Conservation (phyloP, 2,329 filamentous ascomycete genomes). For the Claviceps cyperi region DNA sequence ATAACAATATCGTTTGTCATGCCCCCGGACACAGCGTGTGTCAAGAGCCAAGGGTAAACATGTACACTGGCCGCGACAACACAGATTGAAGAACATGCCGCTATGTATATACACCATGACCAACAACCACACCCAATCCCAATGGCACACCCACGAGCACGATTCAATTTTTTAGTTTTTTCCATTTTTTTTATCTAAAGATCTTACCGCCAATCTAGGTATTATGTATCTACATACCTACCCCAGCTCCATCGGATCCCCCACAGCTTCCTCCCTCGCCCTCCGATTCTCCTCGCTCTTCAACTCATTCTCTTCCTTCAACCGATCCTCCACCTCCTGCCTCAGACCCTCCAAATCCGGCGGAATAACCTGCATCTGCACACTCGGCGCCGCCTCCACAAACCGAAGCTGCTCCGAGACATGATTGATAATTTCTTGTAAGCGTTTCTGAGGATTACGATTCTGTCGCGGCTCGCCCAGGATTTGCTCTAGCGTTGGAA, state of each 20-base stretch:
- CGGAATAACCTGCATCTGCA: slow-evolving; percentile 69
- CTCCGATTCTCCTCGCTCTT: slow-evolving; percentile 38
- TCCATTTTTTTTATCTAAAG: too few species aligned
- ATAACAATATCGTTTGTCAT: too few species aligned
- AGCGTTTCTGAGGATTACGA: slow-evolving; percentile 61
- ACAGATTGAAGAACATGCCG: too few species aligned
- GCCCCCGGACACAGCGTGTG: too few species aligned
- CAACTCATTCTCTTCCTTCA: slow-evolving; percentile 51
- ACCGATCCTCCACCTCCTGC: slow-evolving; percentile 51
- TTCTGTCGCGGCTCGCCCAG: slow-evolving; percentile 58
- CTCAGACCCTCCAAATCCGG: slow-evolving; percentile 57
- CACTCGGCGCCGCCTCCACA: slow-evolving; percentile 70
- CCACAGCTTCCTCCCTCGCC: slow-evolving; percentile 42
- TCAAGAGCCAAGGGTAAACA: too few species aligned
- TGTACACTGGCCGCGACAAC: too few species aligned
- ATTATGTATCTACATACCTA: too few species aligned
- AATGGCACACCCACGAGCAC: too few species aligned
- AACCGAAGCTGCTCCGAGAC: slow-evolving; percentile 79
- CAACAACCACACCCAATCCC: too few species aligned
- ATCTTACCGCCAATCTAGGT: too few species aligned
- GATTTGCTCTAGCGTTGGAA: slow-evolving; percentile 68
- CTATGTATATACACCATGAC: too few species aligned
- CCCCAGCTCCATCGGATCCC: slow-evolving; percentile 36
- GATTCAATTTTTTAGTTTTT: too few species aligned
- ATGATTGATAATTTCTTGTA: slow-evolving; percentile 61